Conservation (phyloP, 2,329 filamentous ascomycete species). For the Tolypocladium inflatum region DNA sequence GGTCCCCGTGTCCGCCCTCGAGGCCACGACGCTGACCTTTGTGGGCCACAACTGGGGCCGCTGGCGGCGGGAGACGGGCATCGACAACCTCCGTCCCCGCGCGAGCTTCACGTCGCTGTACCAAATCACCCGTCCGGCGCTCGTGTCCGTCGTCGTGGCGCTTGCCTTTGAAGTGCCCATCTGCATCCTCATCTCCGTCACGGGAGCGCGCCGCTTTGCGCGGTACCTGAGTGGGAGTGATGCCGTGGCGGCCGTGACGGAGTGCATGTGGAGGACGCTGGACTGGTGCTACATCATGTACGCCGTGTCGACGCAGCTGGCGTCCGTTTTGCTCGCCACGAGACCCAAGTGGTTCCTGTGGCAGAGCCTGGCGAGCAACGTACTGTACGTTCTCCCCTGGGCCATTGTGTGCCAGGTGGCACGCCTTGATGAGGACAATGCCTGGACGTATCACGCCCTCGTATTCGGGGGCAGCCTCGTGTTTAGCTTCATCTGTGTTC, state of each 20-base stretch:
- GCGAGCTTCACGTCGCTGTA: conserved; percentile 9
- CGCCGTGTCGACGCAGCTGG: conserved; percentile 54
- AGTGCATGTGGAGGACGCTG: conserved; percentile 54
- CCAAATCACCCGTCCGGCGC: conserved; percentile 40
- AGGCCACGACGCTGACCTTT: conserved; percentile 56
- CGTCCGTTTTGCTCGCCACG: conserved; percentile 54
- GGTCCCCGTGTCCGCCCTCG: conserved; percentile 59
- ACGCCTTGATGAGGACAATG: conserved; percentile 38
- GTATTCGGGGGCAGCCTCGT: conserved; percentile 62
- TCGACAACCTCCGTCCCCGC: conserved; percentile 8
- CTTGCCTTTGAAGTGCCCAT: conserved; percentile 51
- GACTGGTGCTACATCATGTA: conserved; percentile 65
- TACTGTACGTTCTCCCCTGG: conserved; percentile 63
- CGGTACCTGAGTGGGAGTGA: conserved; percentile 49
- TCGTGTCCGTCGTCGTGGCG: conserved; percentile 42
- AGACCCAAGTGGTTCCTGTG: conserved; percentile 57
- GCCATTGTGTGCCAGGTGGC: conserved; percentile 49
- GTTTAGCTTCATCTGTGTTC: conserved; percentile 53
- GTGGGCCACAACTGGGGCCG: conserved; percentile 57
- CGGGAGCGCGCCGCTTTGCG: conserved; percentile 51
- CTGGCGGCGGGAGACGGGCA: conserved; percentile 24
- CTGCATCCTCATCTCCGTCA: conserved; percentile 51
- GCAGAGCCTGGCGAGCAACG: conserved; percentile 56
- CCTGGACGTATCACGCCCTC: conserved; percentile 58
- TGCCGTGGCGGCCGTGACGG: conserved; percentile 49